These are phyloP conservation scores for Abelmoschus esculentus DNA, from an alignment of 345 rosid species.

Conservation along the genomic window DNA sequence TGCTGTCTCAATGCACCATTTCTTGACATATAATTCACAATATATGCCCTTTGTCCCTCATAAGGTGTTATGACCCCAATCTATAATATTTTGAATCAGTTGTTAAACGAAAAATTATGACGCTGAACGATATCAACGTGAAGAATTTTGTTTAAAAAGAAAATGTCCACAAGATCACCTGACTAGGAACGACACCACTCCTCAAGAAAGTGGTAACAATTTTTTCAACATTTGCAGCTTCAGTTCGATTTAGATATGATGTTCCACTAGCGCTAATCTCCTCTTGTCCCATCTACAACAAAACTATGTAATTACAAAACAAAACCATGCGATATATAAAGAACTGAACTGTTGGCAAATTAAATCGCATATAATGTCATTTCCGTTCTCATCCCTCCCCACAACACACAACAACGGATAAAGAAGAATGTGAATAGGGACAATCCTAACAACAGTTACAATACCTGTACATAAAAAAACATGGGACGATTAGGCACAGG, in stretches of 20 bases:
- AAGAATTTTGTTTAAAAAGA: background rate
- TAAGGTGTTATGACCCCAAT: constrained; percentile 99
- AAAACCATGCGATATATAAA: constrained; percentile 1
- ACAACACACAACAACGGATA: background rate
- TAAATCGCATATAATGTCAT: background rate
- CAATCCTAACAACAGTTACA: background rate
- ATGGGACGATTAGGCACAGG: constrained; percentile 97
- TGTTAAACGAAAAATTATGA: background rate
- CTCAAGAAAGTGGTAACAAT: constrained; percentile 92
- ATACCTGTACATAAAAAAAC: constrained; percentile 98
- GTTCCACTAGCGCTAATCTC: constrained; percentile 99
- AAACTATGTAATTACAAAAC: constrained; percentile 17
- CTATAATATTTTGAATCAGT: constrained; percentile 27
- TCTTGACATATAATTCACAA: constrained; percentile 95
- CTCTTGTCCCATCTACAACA: constrained; percentile 92
- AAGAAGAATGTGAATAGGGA: background rate
- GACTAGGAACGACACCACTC: constrained; percentile 95
- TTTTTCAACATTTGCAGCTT: constrained; percentile 99
- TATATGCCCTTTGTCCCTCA: constrained; percentile 97
- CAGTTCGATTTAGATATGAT: constrained; percentile 93
- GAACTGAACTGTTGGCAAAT: background rate
- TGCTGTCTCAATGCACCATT: constrained; percentile 97
- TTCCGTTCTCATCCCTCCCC: background rate
- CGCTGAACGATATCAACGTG: background rate
- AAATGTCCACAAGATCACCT: constrained; percentile 35